Percentiles rank a stretch among this genome's conserved stretches.
phyloP scores from a whole-genome alignment of 2,329 filamentous ascomycete species.

The Cladophialophora carrionii region DNA sequence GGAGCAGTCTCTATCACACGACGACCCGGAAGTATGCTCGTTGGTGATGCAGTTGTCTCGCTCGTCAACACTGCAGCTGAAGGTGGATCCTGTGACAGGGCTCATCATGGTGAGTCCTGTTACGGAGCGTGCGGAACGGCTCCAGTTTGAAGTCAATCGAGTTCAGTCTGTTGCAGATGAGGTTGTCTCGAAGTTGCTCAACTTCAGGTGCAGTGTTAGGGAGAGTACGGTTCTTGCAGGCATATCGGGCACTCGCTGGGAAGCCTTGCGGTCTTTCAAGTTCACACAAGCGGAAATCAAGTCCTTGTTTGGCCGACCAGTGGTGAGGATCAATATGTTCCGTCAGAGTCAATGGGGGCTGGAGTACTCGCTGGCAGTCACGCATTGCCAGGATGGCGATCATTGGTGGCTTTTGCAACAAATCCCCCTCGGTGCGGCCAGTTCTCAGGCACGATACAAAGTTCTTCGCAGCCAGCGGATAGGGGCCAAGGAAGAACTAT shows the following conservation, averaged over 20 bases:
- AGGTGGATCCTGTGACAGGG: conserved; percentile 79
- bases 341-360: conserved; percentile 70
- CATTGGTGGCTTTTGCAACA: conserved; percentile 71
- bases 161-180: conserved; percentile 50
- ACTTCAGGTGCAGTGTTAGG: conserved; percentile 39
- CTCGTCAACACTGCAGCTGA: conserved; percentile 63
- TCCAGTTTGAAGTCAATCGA: conserved; percentile 68
- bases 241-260: conserved; percentile 40
- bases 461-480: conserved; percentile 30
- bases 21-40: conserved; percentile 67
- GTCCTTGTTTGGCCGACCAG: conserved; percentile 65
- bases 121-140: conserved; percentile 58
- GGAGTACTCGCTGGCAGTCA: conserved; percentile 72
- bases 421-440: not conserved
- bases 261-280: conserved; percentile 48
- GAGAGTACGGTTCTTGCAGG: conserved; percentile 28
- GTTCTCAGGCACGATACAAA: conserved; percentile 20
- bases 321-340: conserved; percentile 69
- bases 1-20: conserved; percentile 60
- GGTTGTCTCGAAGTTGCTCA: conserved; percentile 40
- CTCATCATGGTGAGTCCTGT: conserved; percentile 70
- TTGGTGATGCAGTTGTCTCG: conserved; percentile 71
- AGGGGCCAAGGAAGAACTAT: conserved; percentile 28
- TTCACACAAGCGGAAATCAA: conserved; percentile 53
- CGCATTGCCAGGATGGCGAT: conserved; percentile 72